Evolutionary conservation across 306 rosid genomes (phyloP).

Genomic region (Lathyrus aphaca): DNA sequence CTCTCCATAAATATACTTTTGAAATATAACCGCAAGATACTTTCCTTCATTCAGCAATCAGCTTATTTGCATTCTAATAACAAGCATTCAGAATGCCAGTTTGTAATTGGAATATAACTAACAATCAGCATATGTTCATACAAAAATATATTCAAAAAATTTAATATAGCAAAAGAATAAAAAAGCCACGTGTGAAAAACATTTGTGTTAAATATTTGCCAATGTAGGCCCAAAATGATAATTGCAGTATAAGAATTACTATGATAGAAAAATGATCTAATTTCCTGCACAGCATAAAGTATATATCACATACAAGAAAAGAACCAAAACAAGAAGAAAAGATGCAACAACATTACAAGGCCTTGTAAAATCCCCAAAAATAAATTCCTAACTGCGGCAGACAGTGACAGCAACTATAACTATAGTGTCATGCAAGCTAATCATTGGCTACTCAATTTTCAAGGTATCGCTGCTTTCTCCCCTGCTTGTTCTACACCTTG

Average conservation of each 20-base stretch:
- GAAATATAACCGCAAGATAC: no score
- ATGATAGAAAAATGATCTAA: constrained; percentile 9
- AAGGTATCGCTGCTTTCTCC: constrained; percentile 44
- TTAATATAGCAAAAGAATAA: not conserved
- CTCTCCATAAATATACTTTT: no score
- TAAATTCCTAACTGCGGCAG: constrained; percentile 7
- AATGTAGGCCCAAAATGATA: constrained; percentile 19
- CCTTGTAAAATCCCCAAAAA: constrained; percentile 1
- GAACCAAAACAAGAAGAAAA: constrained; percentile 5
- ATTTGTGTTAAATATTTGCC: constrained; percentile 6
- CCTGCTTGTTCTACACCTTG: constrained; percentile 72
- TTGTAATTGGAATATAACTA: not conserved
- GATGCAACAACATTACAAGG: constrained; percentile 28
- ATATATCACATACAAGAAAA: not conserved
- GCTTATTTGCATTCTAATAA: not conserved
- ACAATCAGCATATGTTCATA: not conserved
- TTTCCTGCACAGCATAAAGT: constrained; percentile 8
- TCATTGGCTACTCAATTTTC: constrained; percentile 59
- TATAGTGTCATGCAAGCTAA: constrained; percentile 12
- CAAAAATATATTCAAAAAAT: not conserved
- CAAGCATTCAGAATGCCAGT: not conserved
- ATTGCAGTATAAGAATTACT: constrained; percentile 7
- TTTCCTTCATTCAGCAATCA: not conserved
- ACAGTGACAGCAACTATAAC: constrained; percentile 30
- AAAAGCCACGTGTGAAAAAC: not conserved